These are phyloP conservation scores for Cicer pinnatifidum DNA, from an alignment of 306 rosid species.

Conservation along the genomic window DNA sequence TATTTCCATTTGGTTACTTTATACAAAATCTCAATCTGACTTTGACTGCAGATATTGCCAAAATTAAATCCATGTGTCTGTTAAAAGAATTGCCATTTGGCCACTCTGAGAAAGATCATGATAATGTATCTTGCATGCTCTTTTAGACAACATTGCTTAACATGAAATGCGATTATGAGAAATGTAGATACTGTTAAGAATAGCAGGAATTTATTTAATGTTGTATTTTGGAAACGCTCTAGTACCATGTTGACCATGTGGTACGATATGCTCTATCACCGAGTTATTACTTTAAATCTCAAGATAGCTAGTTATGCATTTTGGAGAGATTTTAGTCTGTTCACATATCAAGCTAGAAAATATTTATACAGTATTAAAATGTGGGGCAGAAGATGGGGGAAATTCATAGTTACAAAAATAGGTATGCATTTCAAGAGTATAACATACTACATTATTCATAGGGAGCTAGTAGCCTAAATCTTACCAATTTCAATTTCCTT, in stretches of 20 bases:
- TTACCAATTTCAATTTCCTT: constrained; percentile 91
- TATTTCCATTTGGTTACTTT: not conserved
- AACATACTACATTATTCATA: constrained; percentile 1
- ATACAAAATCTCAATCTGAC: constrained; percentile 7
- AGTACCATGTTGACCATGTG: too few relatives aligned
- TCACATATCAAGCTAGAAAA: constrained; percentile 24
- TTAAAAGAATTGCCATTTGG: too few relatives aligned
- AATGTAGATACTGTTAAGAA: too few relatives aligned
- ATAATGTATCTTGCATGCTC: too few relatives aligned
- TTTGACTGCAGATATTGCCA: not conserved
- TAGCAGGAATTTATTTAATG: too few relatives aligned
- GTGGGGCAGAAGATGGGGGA: constrained; percentile 7
- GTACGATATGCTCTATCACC: too few relatives aligned
- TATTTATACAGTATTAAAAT: constrained; percentile 17
- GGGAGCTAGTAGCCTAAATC: constrained; percentile 27
- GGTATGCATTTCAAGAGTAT: constrained; percentile 22
- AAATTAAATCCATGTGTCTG: not conserved
- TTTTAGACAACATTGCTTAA: not conserved
- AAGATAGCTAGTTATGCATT: constrained; percentile 11
- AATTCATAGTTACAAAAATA: not conserved
- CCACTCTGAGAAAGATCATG: too few relatives aligned
- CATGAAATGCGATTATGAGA: not conserved
- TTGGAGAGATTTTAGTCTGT: not conserved
- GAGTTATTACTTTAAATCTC: constrained; percentile 1
- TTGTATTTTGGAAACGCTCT: too few relatives aligned